These are phyloP conservation scores for Dioscorea alata DNA, from an alignment of 106 monocot species.

Conservation along the genomic window DNA sequence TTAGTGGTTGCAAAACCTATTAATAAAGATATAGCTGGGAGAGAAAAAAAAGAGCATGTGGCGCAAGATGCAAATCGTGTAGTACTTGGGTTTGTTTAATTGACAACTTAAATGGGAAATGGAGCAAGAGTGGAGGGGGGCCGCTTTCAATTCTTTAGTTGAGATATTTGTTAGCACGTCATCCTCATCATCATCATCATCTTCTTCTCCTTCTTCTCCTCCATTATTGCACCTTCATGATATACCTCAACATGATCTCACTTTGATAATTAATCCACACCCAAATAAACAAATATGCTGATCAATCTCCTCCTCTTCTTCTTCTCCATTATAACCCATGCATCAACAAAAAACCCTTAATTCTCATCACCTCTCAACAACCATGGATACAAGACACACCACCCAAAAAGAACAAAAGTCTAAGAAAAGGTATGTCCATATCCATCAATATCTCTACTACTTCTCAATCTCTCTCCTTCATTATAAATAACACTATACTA, in stretches of 20 bases:
- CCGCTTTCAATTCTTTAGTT: neutral
- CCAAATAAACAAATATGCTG: too few species aligned
- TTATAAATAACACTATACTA: neutral
- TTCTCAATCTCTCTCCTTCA: neutral
- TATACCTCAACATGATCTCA: neutral
- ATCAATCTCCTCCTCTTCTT: neutral
- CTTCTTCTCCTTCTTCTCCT: neutral
- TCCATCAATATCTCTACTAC: neutral
- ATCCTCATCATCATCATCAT: neutral
- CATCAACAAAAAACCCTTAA: too few species aligned
- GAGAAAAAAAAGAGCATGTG: too few species aligned
- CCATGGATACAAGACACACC: too few species aligned
- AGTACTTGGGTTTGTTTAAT: too few species aligned
- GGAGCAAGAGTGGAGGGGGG: too few species aligned
- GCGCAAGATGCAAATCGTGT: too few species aligned
- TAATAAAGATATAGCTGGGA: too few species aligned
- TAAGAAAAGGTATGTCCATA: neutral
- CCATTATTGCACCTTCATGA: neutral
- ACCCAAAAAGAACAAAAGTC: neutral
- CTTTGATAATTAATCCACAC: neutral
- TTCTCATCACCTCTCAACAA: too few species aligned
- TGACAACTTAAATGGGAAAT: too few species aligned
- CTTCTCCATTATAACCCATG: neutral
- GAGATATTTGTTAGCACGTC: neutral
- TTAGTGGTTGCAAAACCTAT: too few species aligned